Evolutionary conservation across 2,329 filamentous ascomycete genomes (phyloP), one percentile per base, ranked within the genome.

Genomic region (Talaromyces sp.): DNA sequence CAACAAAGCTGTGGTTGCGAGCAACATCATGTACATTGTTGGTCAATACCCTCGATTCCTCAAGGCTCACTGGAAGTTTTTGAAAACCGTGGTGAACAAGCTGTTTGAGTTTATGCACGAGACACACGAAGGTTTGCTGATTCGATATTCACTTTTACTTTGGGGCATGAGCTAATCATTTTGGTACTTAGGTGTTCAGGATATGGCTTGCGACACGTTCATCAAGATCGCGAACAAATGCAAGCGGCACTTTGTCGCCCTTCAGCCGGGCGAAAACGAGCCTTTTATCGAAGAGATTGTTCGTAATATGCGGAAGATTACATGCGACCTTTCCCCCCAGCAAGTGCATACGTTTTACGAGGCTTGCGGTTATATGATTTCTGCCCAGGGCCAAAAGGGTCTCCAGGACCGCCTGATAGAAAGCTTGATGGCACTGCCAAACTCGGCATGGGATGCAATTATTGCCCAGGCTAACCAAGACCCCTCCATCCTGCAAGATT

Each of bases 11-110:
- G 95, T 99, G 9, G 95, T 99, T 47, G 95, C 95, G 65, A 96
- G 92, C 79, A 99, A 99, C 80, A 99, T 99, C 72, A 99, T 99
- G 95, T 99, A 99, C 76, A 99, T 99, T 79, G 95, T 99, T 64
- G 95, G 95, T 63, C 95, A 99, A 74, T 99, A 99, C 73, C 95
- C 95, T 42, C 91, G 95, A 23, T 99, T 99, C 81, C 81, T 99
- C 70, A 99, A 99, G 81, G 95, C 95, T 1, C 95, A 99, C 77
- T 99, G 95, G 95, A 99, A 99, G 76, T 99, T 99, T 80, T 82
- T 99, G 61, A 99, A 99, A 87, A 99, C 95, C 2, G 95, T 99
- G 18, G 95, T 99, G 72, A 99, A 99, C 81, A 99, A 99, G 82
- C 85, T 99, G 5, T 99, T 99, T 72, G 95, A 99, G 80, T 99